phyloP scores from a whole-genome alignment of 2,329 filamentous ascomycete species.

The Diaporthe ilicicola region DNA sequence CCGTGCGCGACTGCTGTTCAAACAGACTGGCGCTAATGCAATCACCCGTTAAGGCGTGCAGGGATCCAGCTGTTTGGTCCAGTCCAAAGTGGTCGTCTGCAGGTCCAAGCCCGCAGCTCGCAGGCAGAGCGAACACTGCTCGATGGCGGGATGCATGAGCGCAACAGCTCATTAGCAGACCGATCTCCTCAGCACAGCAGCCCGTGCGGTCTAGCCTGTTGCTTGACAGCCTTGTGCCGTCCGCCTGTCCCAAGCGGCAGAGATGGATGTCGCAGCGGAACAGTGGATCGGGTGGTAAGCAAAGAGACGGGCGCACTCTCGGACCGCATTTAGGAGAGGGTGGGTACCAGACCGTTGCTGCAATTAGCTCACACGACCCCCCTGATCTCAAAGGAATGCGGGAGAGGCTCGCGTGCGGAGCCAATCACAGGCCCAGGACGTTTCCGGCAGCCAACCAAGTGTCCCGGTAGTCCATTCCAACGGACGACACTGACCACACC shows the following conservation, averaged over 20 bases:
- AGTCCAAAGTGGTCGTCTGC: not conserved
- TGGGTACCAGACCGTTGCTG: conserved; percentile 27
- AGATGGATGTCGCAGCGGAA: conserved; percentile 23
- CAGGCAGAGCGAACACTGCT: conserved; percentile 6
- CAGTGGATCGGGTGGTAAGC: not conserved
- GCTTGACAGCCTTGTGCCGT: conserved; percentile 23
- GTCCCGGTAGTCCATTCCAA: conserved; percentile 1
- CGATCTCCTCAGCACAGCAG: conserved; percentile 1
- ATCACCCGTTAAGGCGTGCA: conserved; percentile 31
- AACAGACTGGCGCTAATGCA: conserved; percentile 40
- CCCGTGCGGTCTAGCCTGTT: conserved; percentile 10
- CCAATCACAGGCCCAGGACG: conserved; percentile 16
- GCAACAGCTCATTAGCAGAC: conserved; percentile 10
- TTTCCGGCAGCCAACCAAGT: conserved; percentile 26
- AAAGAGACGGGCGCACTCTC: conserved; percentile 18
- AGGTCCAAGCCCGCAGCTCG: conserved; percentile 7
- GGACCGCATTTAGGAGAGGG: conserved; percentile 21
- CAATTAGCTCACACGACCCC: conserved; percentile 15
- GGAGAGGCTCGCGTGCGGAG: conserved; percentile 13
- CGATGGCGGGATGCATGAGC: not conserved
- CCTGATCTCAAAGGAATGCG: conserved; percentile 30
- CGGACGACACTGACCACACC: not conserved
- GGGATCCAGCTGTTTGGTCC: conserved; percentile 14
- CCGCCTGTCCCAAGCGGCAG: conserved; percentile 8
- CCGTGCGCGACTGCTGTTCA: conserved; percentile 39